Evolutionary conservation across 2,329 filamentous ascomycete genomes (phyloP), one percentile per base, ranked within the genome.

Genomic region (Cryphonectria parasitica): DNA sequence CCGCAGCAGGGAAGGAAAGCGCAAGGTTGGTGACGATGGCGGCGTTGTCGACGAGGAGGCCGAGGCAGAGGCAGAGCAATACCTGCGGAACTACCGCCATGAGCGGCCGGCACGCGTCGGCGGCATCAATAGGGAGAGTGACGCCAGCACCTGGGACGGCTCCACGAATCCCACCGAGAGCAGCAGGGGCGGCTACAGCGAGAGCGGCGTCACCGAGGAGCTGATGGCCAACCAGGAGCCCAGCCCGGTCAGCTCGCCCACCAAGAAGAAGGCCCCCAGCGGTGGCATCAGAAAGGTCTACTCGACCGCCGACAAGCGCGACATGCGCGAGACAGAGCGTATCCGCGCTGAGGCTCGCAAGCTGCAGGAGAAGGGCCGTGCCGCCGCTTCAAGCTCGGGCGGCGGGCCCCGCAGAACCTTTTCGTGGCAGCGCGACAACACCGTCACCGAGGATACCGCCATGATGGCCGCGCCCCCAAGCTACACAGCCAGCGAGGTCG

Each of bases 41-140:
- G 85, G 88, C 22, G 80, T 90, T n/a, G 80, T 90, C 66, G 90
- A 92, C 78, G 87, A 88, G 75, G 81, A 85, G 39, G 89, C 89
- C 76, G 91, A 92, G 78, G 86, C 85, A 54, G 85, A 85, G 67
- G 90, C 88, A 34, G 84, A 90, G 75, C 83, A 89, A 63, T 91
- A 96, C 72, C 88, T 98, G 69, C 89, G 91, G 71, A 89, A 89
- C 45, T 98, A 98, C 84, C 92, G 95, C 34, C 87, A 94, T 77
- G 95, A 98, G 82, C 93, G 91, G 79, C 85, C 94, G 1, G 95
- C 95, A 0, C 88, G 92, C 66, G 94, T 98, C 1, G 95, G 95
- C 49, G 95, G 95, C 28, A 83, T 98, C 79, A 98, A 98, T 82
- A 90, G 91, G 76, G 86, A 92, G 75, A 87, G 90, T 60, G 95